Conservation (phyloP, 805 yeast genomes). For the Starmera dryadoides region DNA sequence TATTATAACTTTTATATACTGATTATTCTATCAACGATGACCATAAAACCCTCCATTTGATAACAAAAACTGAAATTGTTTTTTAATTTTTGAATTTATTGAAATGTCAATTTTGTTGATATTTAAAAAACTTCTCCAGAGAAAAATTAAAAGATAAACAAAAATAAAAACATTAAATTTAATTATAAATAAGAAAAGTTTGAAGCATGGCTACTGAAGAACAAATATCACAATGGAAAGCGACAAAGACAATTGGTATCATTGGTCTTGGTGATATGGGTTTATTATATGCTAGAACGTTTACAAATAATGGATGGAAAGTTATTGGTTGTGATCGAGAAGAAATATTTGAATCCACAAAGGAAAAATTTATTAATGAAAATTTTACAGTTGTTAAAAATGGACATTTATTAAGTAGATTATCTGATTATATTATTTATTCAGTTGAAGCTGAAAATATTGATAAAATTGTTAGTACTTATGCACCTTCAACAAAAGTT, state of each 20-base stretch:
- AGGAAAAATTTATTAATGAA: conserved; percentile 30
- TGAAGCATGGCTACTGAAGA: conserved; percentile 2
- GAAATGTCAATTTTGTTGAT: too few species aligned
- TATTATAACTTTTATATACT: too few species aligned
- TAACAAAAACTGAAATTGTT: too few species aligned
- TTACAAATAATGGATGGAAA: conserved; percentile 79
- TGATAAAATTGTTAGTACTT: conserved; percentile 57
- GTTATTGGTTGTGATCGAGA: conserved; percentile 87
- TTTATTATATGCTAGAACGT: conserved; percentile 68
- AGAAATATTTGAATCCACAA: conserved; percentile 44
- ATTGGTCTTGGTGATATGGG: conserved; percentile 99
- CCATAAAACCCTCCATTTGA: too few species aligned
- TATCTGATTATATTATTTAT: conserved; percentile 78
- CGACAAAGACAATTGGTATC: conserved; percentile 64
- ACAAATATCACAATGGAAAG: conserved; percentile 27
- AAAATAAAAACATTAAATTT: background rate
- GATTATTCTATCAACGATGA: too few species aligned
- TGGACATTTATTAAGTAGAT: conserved; percentile 80
- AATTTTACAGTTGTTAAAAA: conserved; percentile 55
- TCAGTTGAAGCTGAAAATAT: conserved; percentile 91
- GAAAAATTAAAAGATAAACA: too few species aligned
- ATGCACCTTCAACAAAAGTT: conserved; percentile 83
- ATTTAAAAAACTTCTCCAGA: too few species aligned
- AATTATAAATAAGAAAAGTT: too few species aligned
- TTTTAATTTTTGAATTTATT: too few species aligned